Base-by-base conservation (phyloP, 169 alveolate species). In the Prorocentrum cordatum region DNA sequence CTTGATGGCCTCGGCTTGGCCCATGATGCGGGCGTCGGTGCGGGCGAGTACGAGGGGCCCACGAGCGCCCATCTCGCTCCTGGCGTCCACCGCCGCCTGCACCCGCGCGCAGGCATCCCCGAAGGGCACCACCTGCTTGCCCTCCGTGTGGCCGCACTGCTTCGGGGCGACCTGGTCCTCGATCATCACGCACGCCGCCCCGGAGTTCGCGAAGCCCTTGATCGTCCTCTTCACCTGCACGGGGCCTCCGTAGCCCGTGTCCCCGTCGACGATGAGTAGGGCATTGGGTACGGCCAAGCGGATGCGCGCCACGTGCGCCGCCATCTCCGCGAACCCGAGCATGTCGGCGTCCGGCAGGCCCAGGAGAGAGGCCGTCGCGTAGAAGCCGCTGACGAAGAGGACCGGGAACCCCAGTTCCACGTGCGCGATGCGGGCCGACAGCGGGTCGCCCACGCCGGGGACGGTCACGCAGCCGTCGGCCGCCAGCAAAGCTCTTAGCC, bases 101-200 rank as follows among this genome's bases (percentile, higher is more conserved):
- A 50, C 64, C 26, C 64, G 22, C 64, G n/a, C n/a, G 31, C 22
- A 50, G 31, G 64, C 64, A 4, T 50, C 64, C 7, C 20, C 64
- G 27, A 50, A 50, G 26, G 31, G 31, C 26, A 50, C n/a, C 26
- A 50, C 64, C 31, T 12, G 29, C 64, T 50, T 50, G 31, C 22
- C 64, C 64, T 6, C 31, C 26, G 64, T 5, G 64, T 50, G 64
- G 31, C 64, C 71, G 38, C 71, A 62, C 71, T 18, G 10, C 38
- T 62, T 62, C 22, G 71, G 71, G 22, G 71, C 35, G 36, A 62
- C 38, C 26, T 62, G 71, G 71, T 62, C 71, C 71, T 62, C 71
- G 3, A 62, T 27, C 71, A 62, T 62, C 38, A 62, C 35, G 27
- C 35, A 6, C 24, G 71, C 71, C 71, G 26, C 38, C 5, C 71